Conservation (phyloP, 768 basidiomycete genomes). For the Pleurotus giganteus region DNA sequence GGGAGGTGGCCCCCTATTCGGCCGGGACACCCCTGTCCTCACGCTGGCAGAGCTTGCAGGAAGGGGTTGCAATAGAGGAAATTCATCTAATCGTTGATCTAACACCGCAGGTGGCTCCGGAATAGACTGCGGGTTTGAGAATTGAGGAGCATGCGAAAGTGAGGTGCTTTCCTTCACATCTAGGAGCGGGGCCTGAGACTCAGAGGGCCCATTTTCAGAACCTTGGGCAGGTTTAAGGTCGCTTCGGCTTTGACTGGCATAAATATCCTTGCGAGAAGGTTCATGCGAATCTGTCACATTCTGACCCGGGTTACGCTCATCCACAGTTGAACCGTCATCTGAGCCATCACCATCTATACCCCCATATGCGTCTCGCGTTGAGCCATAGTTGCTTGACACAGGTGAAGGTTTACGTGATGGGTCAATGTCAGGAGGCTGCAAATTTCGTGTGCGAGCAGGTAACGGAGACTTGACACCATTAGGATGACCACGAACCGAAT, state of each 20-base stretch:
- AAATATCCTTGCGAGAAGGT: no score
- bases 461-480: neutral
- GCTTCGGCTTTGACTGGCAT: no score
- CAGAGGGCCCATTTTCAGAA: no score
- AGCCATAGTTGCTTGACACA: neutral
- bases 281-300: no score
- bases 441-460: neutral
- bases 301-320: neutral
- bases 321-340: neutral
- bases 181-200: neutral
- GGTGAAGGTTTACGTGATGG: neutral
- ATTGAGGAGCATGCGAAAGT: neutral
- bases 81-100: neutral
- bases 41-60: slow-evolving; percentile 2
- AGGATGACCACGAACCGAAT: neutral
- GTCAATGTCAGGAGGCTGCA: neutral
- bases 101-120: neutral
- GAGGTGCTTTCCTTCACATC: no score
- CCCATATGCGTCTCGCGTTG: neutral
- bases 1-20: slow-evolving; percentile 2
- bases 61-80: neutral
- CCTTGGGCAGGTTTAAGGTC: no score
- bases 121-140: neutral
- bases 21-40: neutral
- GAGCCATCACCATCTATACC: neutral